Evolutionary conservation across 345 rosid genomes (phyloP), one percentile per base, ranked within the genome.

Genomic region (Brassica rapa): DNA sequence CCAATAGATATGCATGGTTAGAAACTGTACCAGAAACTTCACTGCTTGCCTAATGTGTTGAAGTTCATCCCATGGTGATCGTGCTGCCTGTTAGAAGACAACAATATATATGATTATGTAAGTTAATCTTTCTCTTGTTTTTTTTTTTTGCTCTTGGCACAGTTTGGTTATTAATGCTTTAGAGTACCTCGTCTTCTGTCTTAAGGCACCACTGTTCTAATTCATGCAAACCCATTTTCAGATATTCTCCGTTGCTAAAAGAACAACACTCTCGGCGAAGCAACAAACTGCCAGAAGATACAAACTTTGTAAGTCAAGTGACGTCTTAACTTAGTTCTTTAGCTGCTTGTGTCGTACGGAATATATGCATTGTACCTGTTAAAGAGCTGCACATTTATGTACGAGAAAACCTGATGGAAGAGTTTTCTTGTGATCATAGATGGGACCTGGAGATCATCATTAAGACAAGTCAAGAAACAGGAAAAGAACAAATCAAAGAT

Each of bases 261-360:
- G 94, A 85, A 66, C 94, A 90, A 75, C 91, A 90, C 72, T 90
- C 94, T 32, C 90, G 88, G 1, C 91, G 87, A 63, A 90, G 89
- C 83, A 90, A 73, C 68, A 88, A 82, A 82, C 94, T 90, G 84
- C 74, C 70, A 66, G 66, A 76, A 56, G 75, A 82, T 73, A 11
- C 19, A 63, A 14, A 49, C 37, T 62, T 29, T 61, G 51, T 9
- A 66, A 64, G 71, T 71, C 51, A 75, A 72, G 60, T 27, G 16
- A 69, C 76, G 41, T 74, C 16, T 9, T 64, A 19, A 53, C 35
- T 62, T 51, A 53, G 32, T 63, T 1, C 5, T 69, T 39, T 21
- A 61, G 62, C 41, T 53, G 63, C 68, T 63, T 64, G 23, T 39
- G 55, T 39, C 65, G 21, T 61, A 59, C 5, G 62, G 32, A 30